These are phyloP conservation scores for Datisca glomerata DNA, from an alignment of 306 rosid genomes.

Conservation along the genomic window DNA sequence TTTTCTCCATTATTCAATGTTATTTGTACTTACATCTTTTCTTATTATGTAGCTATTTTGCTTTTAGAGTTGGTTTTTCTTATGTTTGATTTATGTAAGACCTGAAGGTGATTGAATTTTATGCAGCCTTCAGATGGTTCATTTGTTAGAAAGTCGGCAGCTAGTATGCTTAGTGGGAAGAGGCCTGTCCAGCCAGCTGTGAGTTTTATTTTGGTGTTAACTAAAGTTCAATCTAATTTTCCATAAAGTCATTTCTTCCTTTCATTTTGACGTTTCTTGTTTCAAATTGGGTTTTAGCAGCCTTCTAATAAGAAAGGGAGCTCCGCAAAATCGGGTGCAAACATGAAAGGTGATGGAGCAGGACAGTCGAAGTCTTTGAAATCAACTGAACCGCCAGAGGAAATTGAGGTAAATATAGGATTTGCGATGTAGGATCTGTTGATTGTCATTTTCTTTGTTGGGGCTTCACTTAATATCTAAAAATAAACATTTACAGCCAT, in stretches of 20 bases:
- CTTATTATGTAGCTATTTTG: no score
- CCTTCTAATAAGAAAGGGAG: constrained; percentile 60
- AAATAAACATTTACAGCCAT: constrained; percentile 41
- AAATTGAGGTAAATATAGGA: constrained; percentile 65
- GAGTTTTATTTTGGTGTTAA: constrained; percentile 27
- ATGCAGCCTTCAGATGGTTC: constrained; percentile 54
- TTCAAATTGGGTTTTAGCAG: constrained; percentile 28
- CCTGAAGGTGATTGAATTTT: constrained; percentile 13
- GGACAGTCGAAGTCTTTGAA: constrained; percentile 49
- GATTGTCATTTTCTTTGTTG: neutral
- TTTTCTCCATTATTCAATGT: no score
- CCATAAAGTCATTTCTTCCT: no score
- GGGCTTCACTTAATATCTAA: neutral
- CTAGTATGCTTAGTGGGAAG: constrained; percentile 99
- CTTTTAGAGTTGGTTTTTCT: no score
- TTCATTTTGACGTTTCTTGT: constrained; percentile 3
- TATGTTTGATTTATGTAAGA: no score
- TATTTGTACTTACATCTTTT: no score
- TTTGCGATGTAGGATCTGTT: neutral
- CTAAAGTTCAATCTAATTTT: no score
- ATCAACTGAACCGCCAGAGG: constrained; percentile 60
- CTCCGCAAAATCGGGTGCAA: constrained; percentile 40
- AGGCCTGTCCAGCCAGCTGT: constrained; percentile 82
- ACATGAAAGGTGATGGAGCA: constrained; percentile 70
- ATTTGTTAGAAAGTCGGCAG: constrained; percentile 76